phyloP scores from a whole-genome alignment of 2,329 filamentous ascomycete genomes.

The Keithomyces neogunnii region DNA sequence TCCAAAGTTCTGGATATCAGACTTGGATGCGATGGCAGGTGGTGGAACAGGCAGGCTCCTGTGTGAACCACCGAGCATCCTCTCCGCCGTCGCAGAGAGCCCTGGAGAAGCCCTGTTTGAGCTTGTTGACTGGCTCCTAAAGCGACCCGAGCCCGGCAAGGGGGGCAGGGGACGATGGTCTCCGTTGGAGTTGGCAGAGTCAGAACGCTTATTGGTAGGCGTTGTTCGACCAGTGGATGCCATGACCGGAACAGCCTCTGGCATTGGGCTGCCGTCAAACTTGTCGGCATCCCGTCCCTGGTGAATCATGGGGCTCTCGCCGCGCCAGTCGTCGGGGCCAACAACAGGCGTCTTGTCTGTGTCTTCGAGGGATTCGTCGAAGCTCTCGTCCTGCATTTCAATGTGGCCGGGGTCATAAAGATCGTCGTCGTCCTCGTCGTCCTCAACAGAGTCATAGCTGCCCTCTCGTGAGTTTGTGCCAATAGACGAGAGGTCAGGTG shows the following conservation, averaged over 20 bases:
- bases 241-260: slow-evolving; percentile 36
- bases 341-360: slow-evolving; percentile 97
- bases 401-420: slow-evolving; percentile 44
- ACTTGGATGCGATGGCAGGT: slow-evolving; percentile 57
- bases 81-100: slow-evolving; percentile 64
- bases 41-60: slow-evolving; percentile 68
- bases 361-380: slow-evolving; percentile 90
- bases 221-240: slow-evolving; percentile 31
- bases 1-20: slow-evolving; percentile 69
- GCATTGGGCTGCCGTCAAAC: slow-evolving; percentile 64
- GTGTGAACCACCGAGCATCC: slow-evolving; percentile 55
- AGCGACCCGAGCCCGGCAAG: slow-evolving; percentile 54
- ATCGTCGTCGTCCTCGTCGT: slow-evolving; percentile 53
- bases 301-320: slow-evolving; percentile 47
- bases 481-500: slow-evolving; percentile 87
- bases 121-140: slow-evolving; percentile 30
- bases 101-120: slow-evolving; percentile 51
- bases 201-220: slow-evolving; percentile 53
- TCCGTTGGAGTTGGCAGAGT: slow-evolving; percentile 68
- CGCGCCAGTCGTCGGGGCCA: slow-evolving; percentile 92
- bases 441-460: slow-evolving; percentile 80
- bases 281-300: slow-evolving; percentile 16
- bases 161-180: slow-evolving; percentile 82
- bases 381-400: slow-evolving; percentile 66
- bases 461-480: slow-evolving; percentile 85